Evolutionary conservation across 805 yeast genomes (phyloP), one percentile per base, ranked within the genome.

Genomic region (Zygotorulaspora florentina): DNA sequence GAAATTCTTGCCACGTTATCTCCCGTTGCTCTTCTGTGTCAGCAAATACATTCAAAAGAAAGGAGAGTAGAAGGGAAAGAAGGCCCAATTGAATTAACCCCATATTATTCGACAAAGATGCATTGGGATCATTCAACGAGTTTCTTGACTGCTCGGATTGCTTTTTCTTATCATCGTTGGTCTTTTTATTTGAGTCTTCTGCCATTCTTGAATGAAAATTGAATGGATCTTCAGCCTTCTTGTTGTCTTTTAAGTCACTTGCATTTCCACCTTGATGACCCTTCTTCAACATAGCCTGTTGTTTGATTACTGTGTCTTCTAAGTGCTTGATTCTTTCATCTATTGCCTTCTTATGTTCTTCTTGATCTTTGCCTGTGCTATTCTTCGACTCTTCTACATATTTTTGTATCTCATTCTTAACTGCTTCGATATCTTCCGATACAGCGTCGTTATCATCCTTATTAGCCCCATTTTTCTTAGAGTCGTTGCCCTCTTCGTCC

Each of bases 1-100:
- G 77, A 70, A 93, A 91, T 60, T 91, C 96, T 69, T 93, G 98
- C 84, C 89, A 93, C 2, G 96, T 81, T 48, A 91, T 73, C 59
- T 87, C 89, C 44, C 68, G 66, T 5, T 63, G 57, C n/a, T 64
- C 64, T 29, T 62, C 69, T 16, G 58, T 47, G 8, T 57, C 55
- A 18, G 66, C 56, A 15, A 67, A 56, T 33, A 62, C 50, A 40
- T 62, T 63, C 30, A 69, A 41, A 2, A 61, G 25, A 31, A 66
- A 67, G 1, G 69, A 52, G 8, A 67, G 48, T 2, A 68, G 53
- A n/a, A 64, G 48, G 15, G 66, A 51, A 35, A 65, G 55, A 15
- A 69, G 42, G 3, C 67, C 59, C 13, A 70, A 48, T 48, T 68
- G 71, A 35, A 68, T 50, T 10, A 70, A 57, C 25, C 65, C 68